Evolutionary conservation across 1,139 yeast genomes (phyloP), one percentile per base, ranked within the genome.

Genomic region (Blastobotrys buckinghamii): DNA sequence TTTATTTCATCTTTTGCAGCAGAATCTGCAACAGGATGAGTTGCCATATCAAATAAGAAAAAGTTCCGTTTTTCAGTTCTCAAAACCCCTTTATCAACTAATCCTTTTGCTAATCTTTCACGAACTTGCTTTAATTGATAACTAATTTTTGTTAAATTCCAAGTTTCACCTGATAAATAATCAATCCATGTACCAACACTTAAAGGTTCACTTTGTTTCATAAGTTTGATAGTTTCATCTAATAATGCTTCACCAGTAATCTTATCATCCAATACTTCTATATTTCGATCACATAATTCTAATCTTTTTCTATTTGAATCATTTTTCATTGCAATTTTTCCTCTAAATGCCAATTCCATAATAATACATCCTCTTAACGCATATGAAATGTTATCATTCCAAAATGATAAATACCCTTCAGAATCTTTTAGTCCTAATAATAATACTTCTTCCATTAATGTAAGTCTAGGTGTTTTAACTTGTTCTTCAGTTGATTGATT

Each of bases 331-430:
- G 92, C 77, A 62, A 92, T 88, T 63, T 84, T 85, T 50, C 89
- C 90, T 59, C 97, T 79, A 62, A 92, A 79, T 1, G 97, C 96
- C 66, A 92, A 75, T 67, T 92, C 99, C 68, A 92, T 77, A 51
- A 92, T 65, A 55, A 92, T 92, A 65, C 97, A 86, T 12, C 98
- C 99, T 60, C 99, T 81, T 53, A 92, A 76, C 1, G 97, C 96
- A 69, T 92, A 94, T 27, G 97, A 88, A 51, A 92, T 90, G 66
- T 88, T 90, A 68, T 92, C 99, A 66, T 92, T 94, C 98, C 98
- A 92, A 68, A 92, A 92, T 20, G 97, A 88, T 51, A 92, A 74
- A 66, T 90, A 89, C 6, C 98, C 98, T 68, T 92, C 97, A 60
- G 85, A 84, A 67, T 92, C 98, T 64, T 92, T 90, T 56, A 92